Conservation (phyloP, 2,329 filamentous ascomycete species). For the Penicillium sp. region DNA sequence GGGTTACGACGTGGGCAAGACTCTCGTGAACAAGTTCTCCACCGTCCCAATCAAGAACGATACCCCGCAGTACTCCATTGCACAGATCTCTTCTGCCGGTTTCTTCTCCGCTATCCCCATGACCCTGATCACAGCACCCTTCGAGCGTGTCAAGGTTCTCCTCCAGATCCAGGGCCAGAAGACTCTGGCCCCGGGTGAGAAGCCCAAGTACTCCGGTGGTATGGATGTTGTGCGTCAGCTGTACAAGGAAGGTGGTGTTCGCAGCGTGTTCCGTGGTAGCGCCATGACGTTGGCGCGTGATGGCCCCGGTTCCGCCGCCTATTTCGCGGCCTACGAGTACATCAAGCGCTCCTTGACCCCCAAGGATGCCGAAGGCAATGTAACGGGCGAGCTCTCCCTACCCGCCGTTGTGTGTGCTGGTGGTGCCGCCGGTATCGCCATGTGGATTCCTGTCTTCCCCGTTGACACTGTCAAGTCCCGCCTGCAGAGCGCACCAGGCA, state of each 20-base stretch:
- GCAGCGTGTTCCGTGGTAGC: slow-evolving; percentile 87
- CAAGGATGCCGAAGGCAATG: slow-evolving; percentile 70
- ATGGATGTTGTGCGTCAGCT: slow-evolving; percentile 89
- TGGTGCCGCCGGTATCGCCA: slow-evolving; percentile 86
- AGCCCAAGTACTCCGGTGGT: slow-evolving; percentile 85
- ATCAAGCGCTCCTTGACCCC: slow-evolving; percentile 87
- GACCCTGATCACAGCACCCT: slow-evolving; percentile 97
- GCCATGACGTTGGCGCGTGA: slow-evolving; percentile 90
- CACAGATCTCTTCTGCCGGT: slow-evolving; percentile 83
- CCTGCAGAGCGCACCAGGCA: slow-evolving; percentile 85
- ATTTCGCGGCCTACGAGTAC: slow-evolving; percentile 96
- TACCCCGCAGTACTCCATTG: slow-evolving; percentile 68
- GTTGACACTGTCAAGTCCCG: slow-evolving; percentile 95
- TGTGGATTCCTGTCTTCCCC: slow-evolving; percentile 99
- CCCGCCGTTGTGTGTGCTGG: slow-evolving; percentile 81
- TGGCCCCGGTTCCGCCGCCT: slow-evolving; percentile 87
- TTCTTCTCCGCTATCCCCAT: slow-evolving; percentile 98
- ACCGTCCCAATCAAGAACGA: slow-evolving; percentile 61
- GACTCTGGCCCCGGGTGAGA: slow-evolving; percentile 77
- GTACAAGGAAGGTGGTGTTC: slow-evolving; percentile 84
- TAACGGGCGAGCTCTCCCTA: slow-evolving; percentile 74
- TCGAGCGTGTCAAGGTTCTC: slow-evolving; percentile 98
- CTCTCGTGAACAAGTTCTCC: slow-evolving; percentile 69
- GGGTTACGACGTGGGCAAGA: slow-evolving; percentile 95
- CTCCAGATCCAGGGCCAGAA: slow-evolving; percentile 96